A percentile compares a stretch with the other conserved stretches of the same genome.
Conservation (phyloP, 257 asterid genomes). For the Primulina tabacum region DNA sequence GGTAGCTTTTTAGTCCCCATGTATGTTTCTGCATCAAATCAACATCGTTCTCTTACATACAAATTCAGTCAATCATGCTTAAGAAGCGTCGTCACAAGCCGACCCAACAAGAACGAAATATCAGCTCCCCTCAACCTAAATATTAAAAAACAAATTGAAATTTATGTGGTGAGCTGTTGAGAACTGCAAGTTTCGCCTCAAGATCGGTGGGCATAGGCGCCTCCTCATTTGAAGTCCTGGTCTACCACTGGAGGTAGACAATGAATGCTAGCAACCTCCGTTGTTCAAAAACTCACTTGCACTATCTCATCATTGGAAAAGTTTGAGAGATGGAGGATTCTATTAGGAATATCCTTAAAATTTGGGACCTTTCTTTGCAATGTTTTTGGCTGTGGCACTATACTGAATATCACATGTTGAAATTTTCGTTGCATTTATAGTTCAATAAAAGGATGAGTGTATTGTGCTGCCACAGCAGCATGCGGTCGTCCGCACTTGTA, state of each 20-base stretch:
- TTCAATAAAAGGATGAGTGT: no score
- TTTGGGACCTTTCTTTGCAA: no score
- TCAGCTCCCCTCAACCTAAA: no score
- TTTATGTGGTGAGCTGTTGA: neutral
- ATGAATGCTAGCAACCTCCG: neutral
- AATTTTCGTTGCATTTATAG: no score
- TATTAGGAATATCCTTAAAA: neutral
- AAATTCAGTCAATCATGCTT: no score
- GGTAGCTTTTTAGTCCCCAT: constrained; percentile 34
- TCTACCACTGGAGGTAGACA: neutral
- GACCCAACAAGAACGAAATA: no score
- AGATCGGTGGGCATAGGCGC: neutral
- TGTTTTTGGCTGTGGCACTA: no score
- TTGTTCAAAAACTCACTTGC: neutral
- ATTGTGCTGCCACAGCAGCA: neutral
- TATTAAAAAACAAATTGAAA: neutral
- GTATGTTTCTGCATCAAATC: neutral
- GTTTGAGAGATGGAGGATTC: neutral
- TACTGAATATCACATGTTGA: no score
- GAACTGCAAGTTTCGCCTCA: neutral
- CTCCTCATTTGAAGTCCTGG: no score
- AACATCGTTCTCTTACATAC: neutral
- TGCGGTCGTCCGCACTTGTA: neutral
- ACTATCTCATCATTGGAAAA: neutral
- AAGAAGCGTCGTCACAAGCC: no score